Base-by-base conservation (phyloP, 495 filamentous ascomycete species). In the Aspergillus sparsus region DNA sequence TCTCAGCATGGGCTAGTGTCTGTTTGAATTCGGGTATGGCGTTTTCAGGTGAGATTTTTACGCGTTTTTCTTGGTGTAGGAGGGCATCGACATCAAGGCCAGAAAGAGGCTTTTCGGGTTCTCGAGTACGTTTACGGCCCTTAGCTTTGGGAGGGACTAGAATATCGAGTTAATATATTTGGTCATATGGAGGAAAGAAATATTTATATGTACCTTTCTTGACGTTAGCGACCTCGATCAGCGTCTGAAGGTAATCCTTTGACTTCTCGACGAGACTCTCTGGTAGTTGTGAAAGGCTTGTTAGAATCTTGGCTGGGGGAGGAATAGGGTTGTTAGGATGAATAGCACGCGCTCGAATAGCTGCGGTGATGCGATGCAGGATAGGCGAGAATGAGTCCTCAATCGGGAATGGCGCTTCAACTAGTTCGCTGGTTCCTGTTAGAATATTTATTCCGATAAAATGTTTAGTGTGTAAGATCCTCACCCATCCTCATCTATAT, bases 21-120 rank as follows among this genome's bases (percentile, higher is more conserved):
- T 93, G 91, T 66, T 92, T 95, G 83, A 97, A 98, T 53, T 93
- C 89, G 0, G 95, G 92, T 47, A 99, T 89, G 5, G 92, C 85
- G 65, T 99, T 98, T 27, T 86, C 77, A 0, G 83, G 65, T 3
- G 87, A 88, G 53, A 99, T 92, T 57, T 83, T 87, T 41, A 75
- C 66, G 9, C 77, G 82, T 62, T 86, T 86, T 65, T 85, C 75
- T 68, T 75, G 67, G 46, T 81, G 80, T 27, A 96, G 86, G 15
- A 97, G 86, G 2, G 83, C 82, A 60, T 91, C 88, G 54, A 97
- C 83, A 65, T 99, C 88, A 15, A 99, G 87, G 15, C 92, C 93
- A 0, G 95, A 99, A 34, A 96, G 86, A 0, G 95, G 95, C 59
- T 91, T 92, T 60, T 88, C 83, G 9, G 83, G 75, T 35, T 93